Base-by-base conservation (phyloP, 2,329 filamentous ascomycete species). In the Aspergillus sp. region DNA sequence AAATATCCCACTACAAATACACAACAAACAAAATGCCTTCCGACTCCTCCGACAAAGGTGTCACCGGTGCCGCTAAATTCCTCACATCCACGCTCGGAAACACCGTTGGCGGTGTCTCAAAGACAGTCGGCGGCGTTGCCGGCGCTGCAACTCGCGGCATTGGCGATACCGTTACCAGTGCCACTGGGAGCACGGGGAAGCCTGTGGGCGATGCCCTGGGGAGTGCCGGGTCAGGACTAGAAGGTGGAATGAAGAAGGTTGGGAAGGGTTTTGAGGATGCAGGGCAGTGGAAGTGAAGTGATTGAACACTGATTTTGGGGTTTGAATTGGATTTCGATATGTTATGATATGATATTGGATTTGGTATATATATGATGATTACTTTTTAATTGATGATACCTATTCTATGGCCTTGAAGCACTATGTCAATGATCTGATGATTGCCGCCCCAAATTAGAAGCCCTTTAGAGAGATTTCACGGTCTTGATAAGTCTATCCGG, bases 91-190 rank as follows among this genome's bases (percentile, higher is more conserved):
- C 82, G 1, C 69, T 83, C 24, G 82, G 83, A 49, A 85, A 85
- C 66, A 79, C 79, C 0, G 77, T 79, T 41, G 81, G 81, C n/a
- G 82, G 82, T 36, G 69, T 83, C 17, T 76, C 80, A 6, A 79
- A 80, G 58, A 84, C 81, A 2, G 74, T 80, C 3, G 82, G 82
- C 13, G 80, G 81, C 30, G 75, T 84, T 2, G 78, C 83, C 13
- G 83, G 83, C 49, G 83, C 83, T 1, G 82, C 81, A 1, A 80
- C 81, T n/a, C 78, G 82, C 11, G 84, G 84, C 5, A 48, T 87
- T 2, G 83, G 83, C 38, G 76, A 85, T 66, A 86, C 83, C 3
- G 76, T 86, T 60, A 82, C 70, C 9, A 76, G 77, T 53, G 80
- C 79, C 3, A 82, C 83, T 0, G 85, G 84, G 12, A 80, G 77